Evolutionary conservation across 2,329 filamentous ascomycete genomes (phyloP), one percentile per base, ranked within the genome.

Genomic region (Diplodia scrobiculata): DNA sequence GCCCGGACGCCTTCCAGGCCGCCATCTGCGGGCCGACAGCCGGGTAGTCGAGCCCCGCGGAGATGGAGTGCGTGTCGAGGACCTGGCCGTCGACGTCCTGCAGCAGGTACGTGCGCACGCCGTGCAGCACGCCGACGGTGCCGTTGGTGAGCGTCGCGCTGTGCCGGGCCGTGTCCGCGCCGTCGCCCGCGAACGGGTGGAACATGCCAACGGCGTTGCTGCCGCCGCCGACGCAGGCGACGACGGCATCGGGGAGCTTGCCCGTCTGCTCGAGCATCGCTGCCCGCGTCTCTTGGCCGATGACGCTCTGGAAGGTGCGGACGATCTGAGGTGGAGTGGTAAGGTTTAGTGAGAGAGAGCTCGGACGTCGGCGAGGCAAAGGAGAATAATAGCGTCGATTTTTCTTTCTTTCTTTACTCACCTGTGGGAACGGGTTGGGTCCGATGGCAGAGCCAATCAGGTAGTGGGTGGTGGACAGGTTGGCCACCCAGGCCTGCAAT

Each of bases 151-250:
- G 84, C 0, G 95, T 98, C 0, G 95, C 95, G 59, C 89, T 91
- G 80, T 99, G 95, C 53, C 91, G 87, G 5, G 81, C 77, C 0
- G 95, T 98, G 67, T 97, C 90, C 17, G 98, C 75, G 68, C 95
- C 95, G 73, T 98, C 94, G 68, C 95, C 95, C 41, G 91, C 85
- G 81, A 99, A 99, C 60, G 95, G 95, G 79, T 94, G 95, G 83
- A 99, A 99, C 93, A 98, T 98, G 80, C 95, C 95, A 2, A 90
- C 89, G 2, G 95, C 95, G 76, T 99, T 99, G 76, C 89, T 93
- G 67, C 95, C 95, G 71, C 95, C 95, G 65, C 95, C 95, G 11
- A 98, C 95, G 74, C 95, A 99, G 7, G 95, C 95, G 17, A 99
- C 91, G 25, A 99, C 93, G 0, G 93, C 95, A 72, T 99, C 95